Base-by-base conservation (phyloP, 176 grass and related monocot species). In the Cenchrus fungigraminus region DNA sequence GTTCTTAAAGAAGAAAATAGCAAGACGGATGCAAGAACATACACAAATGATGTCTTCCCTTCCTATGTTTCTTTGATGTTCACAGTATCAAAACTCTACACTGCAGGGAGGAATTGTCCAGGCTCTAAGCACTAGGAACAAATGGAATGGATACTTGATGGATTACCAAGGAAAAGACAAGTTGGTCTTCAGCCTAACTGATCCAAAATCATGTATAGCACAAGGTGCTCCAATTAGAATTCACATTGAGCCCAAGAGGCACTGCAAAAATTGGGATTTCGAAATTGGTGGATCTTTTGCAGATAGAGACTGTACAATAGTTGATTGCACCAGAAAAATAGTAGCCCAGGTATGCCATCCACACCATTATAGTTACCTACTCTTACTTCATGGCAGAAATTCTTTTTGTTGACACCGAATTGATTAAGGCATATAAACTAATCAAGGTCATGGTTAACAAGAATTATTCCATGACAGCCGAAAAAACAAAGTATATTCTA, bases 91-190 rank as follows among this genome's bases (percentile, higher is more conserved):
- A 46, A 68, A 78, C 22, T 84, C 45, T 73, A n/a, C 65, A 67
- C 15, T 44, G 42, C 85, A 99, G 97, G 86, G 86, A 94, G 89
- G 97, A 59, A 65, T 99, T 42, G 81, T 94, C 49, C 97, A 96
- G 89, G 93, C 90, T 65, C 66, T 98, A 80, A 92, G 91, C 75
- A 89, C 86, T 3, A 59, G 67, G 74, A 92, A 92, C 52, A 88
- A 89, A 87, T 96, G 97, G 97, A 91, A 86, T 11, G 89, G 93
- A 46, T 94, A 96, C 81, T 86, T 82, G 16, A 84, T 79, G 51
- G 91, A 95, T 81, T 96, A 91, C 53, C 89, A 92, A 72, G 91
- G 86, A 17, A 83, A 87, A 22, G 51, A 86, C 28, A 94, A 92
- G 82, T 60, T 90, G 61, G 61, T 95, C 6, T 98, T 95, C 70